Evolutionary conservation across 805 yeast species (phyloP).

Genomic region (Cyberlindnera lachancei): DNA sequence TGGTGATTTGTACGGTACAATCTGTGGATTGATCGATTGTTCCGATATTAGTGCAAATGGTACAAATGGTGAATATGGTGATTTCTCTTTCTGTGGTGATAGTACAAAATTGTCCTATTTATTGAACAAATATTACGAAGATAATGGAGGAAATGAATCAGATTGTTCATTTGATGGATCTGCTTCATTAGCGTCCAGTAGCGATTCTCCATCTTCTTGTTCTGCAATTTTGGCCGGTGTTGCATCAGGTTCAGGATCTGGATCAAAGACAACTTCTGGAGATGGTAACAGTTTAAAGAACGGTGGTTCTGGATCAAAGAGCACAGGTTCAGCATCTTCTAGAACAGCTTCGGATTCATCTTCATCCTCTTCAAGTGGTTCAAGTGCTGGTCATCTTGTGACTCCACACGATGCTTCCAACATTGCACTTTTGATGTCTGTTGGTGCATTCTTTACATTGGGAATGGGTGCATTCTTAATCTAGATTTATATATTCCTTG

Average conservation of each 20-base stretch:
- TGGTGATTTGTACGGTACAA: constrained; percentile 45
- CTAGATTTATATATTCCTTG: constrained; percentile 1
- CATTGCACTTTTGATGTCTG: constrained; percentile 19
- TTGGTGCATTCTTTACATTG: constrained; percentile 32
- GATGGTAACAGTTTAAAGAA: no score
- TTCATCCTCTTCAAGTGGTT: constrained; percentile 21
- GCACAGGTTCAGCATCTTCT: constrained; percentile 1
- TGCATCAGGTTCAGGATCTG: constrained; percentile 26
- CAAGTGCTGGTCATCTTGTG: constrained; percentile 8
- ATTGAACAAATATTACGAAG: constrained; percentile 57
- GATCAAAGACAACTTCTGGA: constrained; percentile 5
- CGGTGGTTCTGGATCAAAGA: constrained; percentile 15
- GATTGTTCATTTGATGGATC: constrained; percentile 72
- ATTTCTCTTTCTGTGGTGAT: constrained; percentile 64
- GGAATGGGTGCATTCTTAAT: constrained; percentile 33
- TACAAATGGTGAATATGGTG: constrained; percentile 60
- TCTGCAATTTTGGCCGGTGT: constrained; percentile 30
- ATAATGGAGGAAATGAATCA: constrained; percentile 33
- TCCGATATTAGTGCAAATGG: constrained; percentile 56
- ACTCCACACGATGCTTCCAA: constrained; percentile 12
- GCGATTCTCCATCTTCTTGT: constrained; percentile 33
- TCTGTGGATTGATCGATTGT: constrained; percentile 58
- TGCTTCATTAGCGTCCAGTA: constrained; percentile 42
- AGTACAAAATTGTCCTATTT: constrained; percentile 63
- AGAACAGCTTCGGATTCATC: constrained; percentile 13